Base-by-base conservation (phyloP, 2,329 filamentous ascomycete species). In the Epichloe typhina region DNA sequence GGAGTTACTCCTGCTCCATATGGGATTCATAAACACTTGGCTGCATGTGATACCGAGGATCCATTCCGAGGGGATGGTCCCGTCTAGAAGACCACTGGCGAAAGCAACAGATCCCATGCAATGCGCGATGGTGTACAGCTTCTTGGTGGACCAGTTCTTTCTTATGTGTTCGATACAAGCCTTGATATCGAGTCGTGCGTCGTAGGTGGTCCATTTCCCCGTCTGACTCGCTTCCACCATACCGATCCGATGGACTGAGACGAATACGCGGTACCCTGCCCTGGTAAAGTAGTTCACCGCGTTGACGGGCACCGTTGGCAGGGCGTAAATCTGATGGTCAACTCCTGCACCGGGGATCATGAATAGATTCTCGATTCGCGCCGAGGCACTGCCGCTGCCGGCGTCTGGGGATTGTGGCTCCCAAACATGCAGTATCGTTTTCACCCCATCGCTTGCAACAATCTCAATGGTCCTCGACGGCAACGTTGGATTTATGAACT, bases 41-140 rank as follows among this genome's bases (percentile, higher is more conserved):
- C 74, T 79, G 60, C 72, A 75, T 0, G 73, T 75, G 50, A 84
- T 67, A 17, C 80, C 80, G 17, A 68, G 63, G 56, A 84, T 71
- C 77, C 79, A 83, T 40, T 61, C 61, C 0, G 72, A 56, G 0
- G 77, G 76, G 48, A 84, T 77, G 1, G 75, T 77, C 38, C 80
- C 79, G 59, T 81, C 78, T 1, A 84, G 70, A 1, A 84, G 67
- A n/a, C 79, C 80, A 4, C 71, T 66, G 0, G 76, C 66, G 49
- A 79, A 71, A 1, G 80, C 76, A 0, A 83, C 77, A 42, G 76
- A 75, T 26, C 80, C 81, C 71, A 82, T 77, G 62, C 80, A 84
- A 63, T 84, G 80, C 1, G 75, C 72, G 37, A 84, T 70, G 3
- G 72, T 72, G 61, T 84, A 83, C 37, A 80, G 64, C 47, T 69